Evolutionary conservation across 2,329 filamentous ascomycete genomes (phyloP), one percentile per base, ranked within the genome.

Genomic region (Dactylellina drechsleri): DNA sequence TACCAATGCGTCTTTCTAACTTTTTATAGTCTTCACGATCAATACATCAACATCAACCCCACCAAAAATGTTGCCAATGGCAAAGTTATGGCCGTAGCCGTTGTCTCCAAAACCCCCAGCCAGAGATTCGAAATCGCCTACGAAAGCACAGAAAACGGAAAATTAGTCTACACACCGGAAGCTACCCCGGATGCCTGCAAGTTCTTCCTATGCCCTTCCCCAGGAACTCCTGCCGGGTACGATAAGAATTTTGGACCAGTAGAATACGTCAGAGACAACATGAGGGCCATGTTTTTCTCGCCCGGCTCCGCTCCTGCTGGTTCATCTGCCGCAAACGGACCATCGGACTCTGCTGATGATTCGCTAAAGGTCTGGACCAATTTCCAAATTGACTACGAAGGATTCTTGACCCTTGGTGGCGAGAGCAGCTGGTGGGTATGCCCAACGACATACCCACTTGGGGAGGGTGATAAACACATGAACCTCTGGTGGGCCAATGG

Each of bases 401-500:
- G 62, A 7, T 74, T 50, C 28, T 26, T 74, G 4, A 62, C 56
- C 7, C 36, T 74, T 15, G 26, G 64, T 15, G 70, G 70, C 4
- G 40, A 57, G 52, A 74, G 70, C 52, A 67, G 52, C 41, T 74
- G 70, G 70, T 74, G 58, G 47, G 53, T 52, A 1, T 74, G 70
- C 57, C 70, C 70, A 20, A 74, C 70, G 3, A 49, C 58, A 10
- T 74, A 74, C 16, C 70, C 70, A 7, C 43, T 58, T 0, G 70
- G 40, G 2, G 18, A 43, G 10, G 43, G 59, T 8, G 40, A 62
- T 2, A 15, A 45, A 2, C 67, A 74, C n/a, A 62, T 58, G n/a
- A 74, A 62, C 18, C 23, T 74, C 23, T 74, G 70, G 70, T 74
- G 70, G 70, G 62, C 70, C 2, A 57, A 74, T 6, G 70, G 70